A percentile compares a stretch with the other conserved stretches of the same genome.
phyloP scores from a whole-genome alignment of 2,329 filamentous ascomycete species.

The Calonectria crousiana region DNA sequence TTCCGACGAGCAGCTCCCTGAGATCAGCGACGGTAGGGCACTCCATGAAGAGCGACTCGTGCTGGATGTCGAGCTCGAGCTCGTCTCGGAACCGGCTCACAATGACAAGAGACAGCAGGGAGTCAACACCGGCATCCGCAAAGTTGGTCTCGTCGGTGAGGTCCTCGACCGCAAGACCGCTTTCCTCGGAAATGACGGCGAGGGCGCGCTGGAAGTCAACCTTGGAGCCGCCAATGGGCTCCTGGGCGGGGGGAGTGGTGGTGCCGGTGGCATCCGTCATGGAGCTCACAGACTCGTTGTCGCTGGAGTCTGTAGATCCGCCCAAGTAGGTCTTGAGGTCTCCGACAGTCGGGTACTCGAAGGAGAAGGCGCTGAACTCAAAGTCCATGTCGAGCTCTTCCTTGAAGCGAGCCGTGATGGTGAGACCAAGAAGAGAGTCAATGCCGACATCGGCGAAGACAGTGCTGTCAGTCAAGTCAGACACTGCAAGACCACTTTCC shows the following conservation, averaged over 20 bases:
- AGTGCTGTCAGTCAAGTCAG: slow-evolving; percentile 67
- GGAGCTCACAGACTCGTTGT: neutral
- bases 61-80: slow-evolving; percentile 66
- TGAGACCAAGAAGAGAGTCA: slow-evolving; percentile 72
- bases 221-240: slow-evolving; percentile 8
- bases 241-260: slow-evolving; percentile 13
- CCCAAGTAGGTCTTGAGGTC: slow-evolving; percentile 58
- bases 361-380: slow-evolving; percentile 62
- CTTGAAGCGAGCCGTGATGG: slow-evolving; percentile 67
- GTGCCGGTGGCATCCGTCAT: neutral
- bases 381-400: slow-evolving; percentile 70
- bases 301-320: slow-evolving; percentile 22
- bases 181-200: slow-evolving; percentile 58
- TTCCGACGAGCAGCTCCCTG: slow-evolving; percentile 49
- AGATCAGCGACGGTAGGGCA: slow-evolving; percentile 66
- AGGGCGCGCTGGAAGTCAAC: slow-evolving; percentile 34
- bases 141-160: slow-evolving; percentile 69
- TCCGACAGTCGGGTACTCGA: slow-evolving; percentile 66
- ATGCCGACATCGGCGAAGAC: slow-evolving; percentile 69
- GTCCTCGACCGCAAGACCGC: slow-evolving; percentile 66
- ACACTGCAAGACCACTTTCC: slow-evolving; percentile 33
- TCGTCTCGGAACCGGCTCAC: slow-evolving; percentile 47
- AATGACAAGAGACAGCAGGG: slow-evolving; percentile 64
- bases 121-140: slow-evolving; percentile 70
- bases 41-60: slow-evolving; percentile 64